Base-by-base conservation (phyloP, 116 monocot species). In the Phalaenopsis hybrid region DNA sequence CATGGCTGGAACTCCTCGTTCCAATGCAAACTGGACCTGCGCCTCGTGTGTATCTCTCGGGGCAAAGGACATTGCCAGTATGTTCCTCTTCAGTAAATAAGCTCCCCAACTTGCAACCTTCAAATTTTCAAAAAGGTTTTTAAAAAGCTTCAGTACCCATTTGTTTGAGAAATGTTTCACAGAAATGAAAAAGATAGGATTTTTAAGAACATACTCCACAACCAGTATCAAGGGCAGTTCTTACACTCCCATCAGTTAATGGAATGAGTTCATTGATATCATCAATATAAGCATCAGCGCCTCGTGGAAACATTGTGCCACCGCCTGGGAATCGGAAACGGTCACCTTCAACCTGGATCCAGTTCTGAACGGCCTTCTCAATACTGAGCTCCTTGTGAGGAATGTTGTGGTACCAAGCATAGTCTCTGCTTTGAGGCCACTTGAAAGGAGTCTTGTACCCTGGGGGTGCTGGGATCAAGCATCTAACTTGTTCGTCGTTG, bases 361-460 rank as follows among this genome's bases (percentile, higher is more conserved):
- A 96, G 48, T 96, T 92, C 84, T 96, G 96, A 52, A 90, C 88
- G 11, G 94, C 96, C 85, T 96, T 96, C 87, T 96, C 96, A 21
- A 96, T 88, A 79, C 96, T 96, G 75, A 96, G 92, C 84, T 96
- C 96, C 87, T 84, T 88, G 80, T 96, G 96, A 9, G 96, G 96
- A 55, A 96, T 96, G 85, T 96, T 96, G 37, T 89, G 90, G 43
- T 86, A 96, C 96, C 96, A 96, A 81, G 94, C 96, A 44, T 81
- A 92, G 77, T 96, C 94, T 68, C 96, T 90, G 51, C 96, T 89
- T 79, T 87, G 84, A 25, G 96, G 96, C 96, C 96, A 96, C 80
- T 91, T 90, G 78, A 96, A 94, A 0, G 96, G 96, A 23, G 79
- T 91, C 79, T 89, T 90, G 61, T 96, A 96, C 34, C 86, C 88